Conservation (phyloP, 163 green algal genomes). For the Volvox carteri region DNA sequence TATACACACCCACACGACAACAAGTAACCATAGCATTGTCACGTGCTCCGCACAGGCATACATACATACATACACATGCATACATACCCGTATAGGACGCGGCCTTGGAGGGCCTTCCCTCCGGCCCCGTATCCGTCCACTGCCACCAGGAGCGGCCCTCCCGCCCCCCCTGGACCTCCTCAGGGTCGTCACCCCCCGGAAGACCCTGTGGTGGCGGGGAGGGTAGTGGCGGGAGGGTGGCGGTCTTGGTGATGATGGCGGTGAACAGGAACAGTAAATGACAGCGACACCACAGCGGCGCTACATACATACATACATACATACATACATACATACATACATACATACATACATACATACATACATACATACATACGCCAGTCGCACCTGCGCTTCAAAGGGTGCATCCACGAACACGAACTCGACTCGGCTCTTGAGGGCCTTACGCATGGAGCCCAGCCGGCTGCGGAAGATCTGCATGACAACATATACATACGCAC, state of each 20-base stretch:
- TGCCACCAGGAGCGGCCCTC: conserved; percentile 53
- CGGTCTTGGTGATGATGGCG: background rate
- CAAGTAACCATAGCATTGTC: too few relatives aligned
- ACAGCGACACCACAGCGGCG: too few relatives aligned
- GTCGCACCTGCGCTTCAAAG: conserved; percentile 61
- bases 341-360: background rate
- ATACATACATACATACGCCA: background rate
- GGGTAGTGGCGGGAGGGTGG: too few relatives aligned
- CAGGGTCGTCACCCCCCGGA: background rate
- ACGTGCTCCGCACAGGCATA: background rate
- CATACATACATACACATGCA: background rate
- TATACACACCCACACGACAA: too few relatives aligned
- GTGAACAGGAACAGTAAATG: too few relatives aligned
- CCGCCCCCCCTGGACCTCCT: background rate
- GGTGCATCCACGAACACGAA: conserved; percentile 85
- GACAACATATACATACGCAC: too few relatives aligned
- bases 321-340: background rate
- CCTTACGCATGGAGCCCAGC: conserved; percentile 81
- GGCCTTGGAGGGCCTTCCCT: conserved; percentile 11
- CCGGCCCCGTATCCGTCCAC: conserved; percentile 22
- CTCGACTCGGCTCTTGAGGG: conserved; percentile 78
- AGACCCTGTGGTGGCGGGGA: conserved; percentile 1
- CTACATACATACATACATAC: background rate
- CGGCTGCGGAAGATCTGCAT: conserved; percentile 72
- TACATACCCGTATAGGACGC: conserved; percentile 16